Conservation (phyloP, 805 yeast species). For the Schwanniomyces vanrijiae region DNA sequence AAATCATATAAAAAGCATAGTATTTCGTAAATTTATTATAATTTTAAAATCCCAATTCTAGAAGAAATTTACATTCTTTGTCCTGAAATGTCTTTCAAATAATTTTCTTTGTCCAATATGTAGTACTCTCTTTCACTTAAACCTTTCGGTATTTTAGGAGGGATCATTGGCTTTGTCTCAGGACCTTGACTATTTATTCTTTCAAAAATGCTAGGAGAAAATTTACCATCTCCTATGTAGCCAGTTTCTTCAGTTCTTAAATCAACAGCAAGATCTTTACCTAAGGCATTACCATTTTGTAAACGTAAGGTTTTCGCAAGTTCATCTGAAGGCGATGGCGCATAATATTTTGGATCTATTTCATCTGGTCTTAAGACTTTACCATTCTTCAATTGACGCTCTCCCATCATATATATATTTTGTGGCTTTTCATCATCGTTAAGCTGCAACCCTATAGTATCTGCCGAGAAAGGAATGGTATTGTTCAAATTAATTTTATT, state of each 20-base stretch:
- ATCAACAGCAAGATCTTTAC: constrained; percentile 24
- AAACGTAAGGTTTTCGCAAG: constrained; percentile 21
- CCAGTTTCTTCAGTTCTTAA: constrained; percentile 34
- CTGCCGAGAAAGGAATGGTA: constrained; percentile 44
- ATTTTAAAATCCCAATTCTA: not conserved
- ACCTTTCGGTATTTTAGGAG: constrained; percentile 46
- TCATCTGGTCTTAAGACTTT: constrained; percentile 26
- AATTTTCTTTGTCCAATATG: constrained; percentile 39
- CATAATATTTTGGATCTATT: constrained; percentile 37
- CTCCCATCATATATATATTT: constrained; percentile 34
- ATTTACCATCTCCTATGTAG: constrained; percentile 42
- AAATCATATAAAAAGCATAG: not conserved
- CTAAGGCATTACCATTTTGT: constrained; percentile 17
- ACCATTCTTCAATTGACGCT: constrained; percentile 16
- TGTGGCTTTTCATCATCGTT: constrained; percentile 30
- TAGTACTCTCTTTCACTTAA: constrained; percentile 42
- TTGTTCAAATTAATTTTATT: constrained; percentile 1
- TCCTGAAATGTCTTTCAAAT: constrained; percentile 39
- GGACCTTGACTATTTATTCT: constrained; percentile 18
- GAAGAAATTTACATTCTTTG: constrained; percentile 16
- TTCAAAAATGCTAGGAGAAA: constrained; percentile 38
- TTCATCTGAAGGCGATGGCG: constrained; percentile 50
- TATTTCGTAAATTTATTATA: not conserved
- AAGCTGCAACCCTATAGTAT: constrained; percentile 34
- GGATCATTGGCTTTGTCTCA: constrained; percentile 37